Evolutionary conservation across 1,139 yeast genomes (phyloP).

Genomic region (Pichia sp.): DNA sequence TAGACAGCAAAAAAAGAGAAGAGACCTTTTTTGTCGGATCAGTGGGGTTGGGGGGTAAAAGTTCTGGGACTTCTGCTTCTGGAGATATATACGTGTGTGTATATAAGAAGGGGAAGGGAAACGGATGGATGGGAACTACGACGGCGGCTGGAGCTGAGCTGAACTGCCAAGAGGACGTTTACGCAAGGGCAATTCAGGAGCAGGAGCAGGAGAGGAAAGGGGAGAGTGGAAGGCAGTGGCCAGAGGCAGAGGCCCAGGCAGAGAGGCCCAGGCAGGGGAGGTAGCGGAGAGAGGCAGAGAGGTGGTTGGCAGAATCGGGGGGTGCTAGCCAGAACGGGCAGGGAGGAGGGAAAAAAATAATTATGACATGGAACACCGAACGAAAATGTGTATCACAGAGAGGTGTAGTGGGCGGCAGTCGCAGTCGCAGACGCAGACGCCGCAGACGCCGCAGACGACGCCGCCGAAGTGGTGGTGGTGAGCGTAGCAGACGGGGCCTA

Average conservation of each 20-base stretch:
- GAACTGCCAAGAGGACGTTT: background rate
- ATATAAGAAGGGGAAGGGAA: too few relatives aligned
- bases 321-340: background rate
- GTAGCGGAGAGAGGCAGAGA: background rate
- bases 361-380: background rate
- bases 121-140: too few relatives aligned
- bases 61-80: too few relatives aligned
- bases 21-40: too few relatives aligned
- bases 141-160: background rate
- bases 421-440: background rate
- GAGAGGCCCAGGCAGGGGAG: background rate
- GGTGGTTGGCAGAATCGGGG: background rate
- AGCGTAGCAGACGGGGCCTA: background rate
- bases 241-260: background rate
- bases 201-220: background rate
- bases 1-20: too few relatives aligned
- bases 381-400: background rate
- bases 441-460: background rate
- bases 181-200: background rate
- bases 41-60: too few relatives aligned
- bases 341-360: background rate
- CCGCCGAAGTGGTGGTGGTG: background rate
- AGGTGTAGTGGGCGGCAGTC: background rate
- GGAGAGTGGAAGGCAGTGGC: conserved; percentile 2
- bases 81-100: too few relatives aligned